Conservation (phyloP, 495 filamentous ascomycete genomes). For the Xylaria palmicola region DNA sequence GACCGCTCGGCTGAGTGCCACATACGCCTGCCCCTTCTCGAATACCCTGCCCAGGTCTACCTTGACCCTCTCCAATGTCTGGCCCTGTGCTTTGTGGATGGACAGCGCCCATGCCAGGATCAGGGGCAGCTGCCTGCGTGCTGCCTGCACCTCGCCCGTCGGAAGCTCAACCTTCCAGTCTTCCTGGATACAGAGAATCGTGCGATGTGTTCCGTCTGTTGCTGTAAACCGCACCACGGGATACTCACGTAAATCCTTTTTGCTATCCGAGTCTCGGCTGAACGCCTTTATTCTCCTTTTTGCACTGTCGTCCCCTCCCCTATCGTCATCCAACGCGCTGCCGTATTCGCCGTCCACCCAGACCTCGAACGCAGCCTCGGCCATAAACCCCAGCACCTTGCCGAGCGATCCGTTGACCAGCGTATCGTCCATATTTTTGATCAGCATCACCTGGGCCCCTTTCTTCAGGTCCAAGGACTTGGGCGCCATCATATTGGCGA, state of each 20-base stretch:
- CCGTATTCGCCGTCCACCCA: constrained; percentile 49
- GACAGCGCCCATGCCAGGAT: constrained; percentile 96
- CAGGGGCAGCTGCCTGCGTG: constrained; percentile 73
- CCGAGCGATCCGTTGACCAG: constrained; percentile 95
- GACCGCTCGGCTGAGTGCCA: constrained; percentile 81
- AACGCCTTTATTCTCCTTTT: constrained; percentile 47
- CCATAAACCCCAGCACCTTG: constrained; percentile 83
- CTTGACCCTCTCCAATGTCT: constrained; percentile 92
- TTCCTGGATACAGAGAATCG: constrained; percentile 80
- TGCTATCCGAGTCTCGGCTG: constrained; percentile 28
- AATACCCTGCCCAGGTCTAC: constrained; percentile 91
- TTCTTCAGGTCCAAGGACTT: constrained; percentile 75
- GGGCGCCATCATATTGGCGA: constrained; percentile 92
- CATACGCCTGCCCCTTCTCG: constrained; percentile 90
- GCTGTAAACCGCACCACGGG: constrained; percentile 81
- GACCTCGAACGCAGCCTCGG: constrained; percentile 69
- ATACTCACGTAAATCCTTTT: constrained; percentile 53
- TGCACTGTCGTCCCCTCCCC: constrained; percentile 39
- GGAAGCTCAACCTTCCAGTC: constrained; percentile 96
- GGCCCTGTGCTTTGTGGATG: constrained; percentile 97
- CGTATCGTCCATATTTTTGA: constrained; percentile 94
- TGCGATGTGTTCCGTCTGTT: constrained; percentile 72
- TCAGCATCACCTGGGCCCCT: constrained; percentile 96
- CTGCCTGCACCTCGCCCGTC: constrained; percentile 89
- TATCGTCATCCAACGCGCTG: constrained; percentile 38